Evolutionary conservation across 2,329 filamentous ascomycete species (phyloP), one percentile per base, ranked within the genome.

Genomic region (Iodosphaeria phyllophila): DNA sequence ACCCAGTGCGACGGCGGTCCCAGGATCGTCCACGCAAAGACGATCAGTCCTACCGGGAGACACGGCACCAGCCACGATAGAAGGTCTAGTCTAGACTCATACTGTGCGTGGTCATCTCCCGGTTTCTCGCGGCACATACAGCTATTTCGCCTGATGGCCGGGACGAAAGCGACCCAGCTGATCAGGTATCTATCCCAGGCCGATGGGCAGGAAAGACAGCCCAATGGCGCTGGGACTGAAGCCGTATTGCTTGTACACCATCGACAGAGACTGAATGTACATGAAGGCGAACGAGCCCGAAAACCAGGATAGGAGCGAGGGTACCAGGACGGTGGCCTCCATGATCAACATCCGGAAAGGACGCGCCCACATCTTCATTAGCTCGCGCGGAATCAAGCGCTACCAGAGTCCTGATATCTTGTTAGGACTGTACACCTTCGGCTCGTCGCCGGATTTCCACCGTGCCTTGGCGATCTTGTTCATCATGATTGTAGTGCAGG

Each of bases 281-380:
- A 76, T 77, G 53, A 80, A 82, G 47, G 80, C 79, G 4, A 82
- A 60, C 3, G 73, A 73, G 30, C 80, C 75, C 7, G 64, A 69
- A 53, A 80, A 80, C 16, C 74, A 74, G 3, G 64, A 73, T 5
- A 80, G 64, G 1, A 80, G 58, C 2, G 74, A 79, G 5, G 80
- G 54, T 18, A 62, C 65, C 10, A 75, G 52, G 8, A 80, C 75
- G 29, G 82, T 82, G 4, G 76, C 74, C 48, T 83, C 76, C 1
- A 66, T 74, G 17, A 75, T 33, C 42, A 80, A 75, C 67, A 80
- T 76, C 38, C 61, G 61, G 47, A 78, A 80, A 0, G 75, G 74
- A 0, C 74, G 66, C 16, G 51, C 35, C 66, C 66, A 72, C 4
- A 65, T 64, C 18, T 42, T 33, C 18, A 65, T 31, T 12, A 76